phyloP scores from a whole-genome alignment of 1,284 basidiomycete species.

The Puccinia coronata region DNA sequence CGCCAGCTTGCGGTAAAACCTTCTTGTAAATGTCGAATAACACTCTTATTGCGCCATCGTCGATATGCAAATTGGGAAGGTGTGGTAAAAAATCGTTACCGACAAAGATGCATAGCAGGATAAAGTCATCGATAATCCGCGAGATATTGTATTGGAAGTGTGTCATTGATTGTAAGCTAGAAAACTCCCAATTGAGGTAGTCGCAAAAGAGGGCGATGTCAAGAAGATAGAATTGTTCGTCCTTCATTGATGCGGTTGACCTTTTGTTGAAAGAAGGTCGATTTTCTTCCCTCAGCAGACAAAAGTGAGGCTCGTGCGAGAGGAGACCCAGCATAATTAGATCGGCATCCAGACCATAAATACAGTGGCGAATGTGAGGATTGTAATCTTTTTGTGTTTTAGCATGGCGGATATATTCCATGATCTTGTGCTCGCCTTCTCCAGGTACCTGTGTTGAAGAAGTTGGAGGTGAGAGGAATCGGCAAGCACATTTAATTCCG shows the following conservation, averaged over 20 bases:
- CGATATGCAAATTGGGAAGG: slow-evolving; percentile 58
- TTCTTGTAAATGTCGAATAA: slow-evolving; percentile 64
- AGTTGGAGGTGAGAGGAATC: slow-evolving; percentile 62
- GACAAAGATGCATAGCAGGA: slow-evolving; percentile 58
- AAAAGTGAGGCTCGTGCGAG: slow-evolving; percentile 98
- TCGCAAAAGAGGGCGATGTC: slow-evolving; percentile 58
- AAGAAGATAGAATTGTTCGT: slow-evolving; percentile 55
- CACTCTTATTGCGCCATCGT: slow-evolving; percentile 58
- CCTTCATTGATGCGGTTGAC: background rate
- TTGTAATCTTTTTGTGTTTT: slow-evolving; percentile 94
- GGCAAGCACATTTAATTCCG: background rate
- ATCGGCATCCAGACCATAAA: slow-evolving; percentile 98
- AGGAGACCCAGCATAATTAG: slow-evolving; percentile 96
- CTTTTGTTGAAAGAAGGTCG: background rate
- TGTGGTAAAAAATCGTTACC: slow-evolving; percentile 59
- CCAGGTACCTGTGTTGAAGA: slow-evolving; percentile 91
- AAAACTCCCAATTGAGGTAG: slow-evolving; percentile 59
- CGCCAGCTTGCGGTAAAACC: slow-evolving; percentile 69
- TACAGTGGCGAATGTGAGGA: slow-evolving; percentile 89
- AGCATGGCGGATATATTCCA: slow-evolving; percentile 94
- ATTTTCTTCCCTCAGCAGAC: slow-evolving; percentile 93
- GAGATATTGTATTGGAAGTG: slow-evolving; percentile 57
- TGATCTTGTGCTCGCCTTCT: slow-evolving; percentile 99
- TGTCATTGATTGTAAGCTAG: slow-evolving; percentile 49
- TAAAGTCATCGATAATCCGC: slow-evolving; percentile 59